Conservation (phyloP, 2,329 filamentous ascomycete genomes). For the Curvularia hawaiiensis region DNA sequence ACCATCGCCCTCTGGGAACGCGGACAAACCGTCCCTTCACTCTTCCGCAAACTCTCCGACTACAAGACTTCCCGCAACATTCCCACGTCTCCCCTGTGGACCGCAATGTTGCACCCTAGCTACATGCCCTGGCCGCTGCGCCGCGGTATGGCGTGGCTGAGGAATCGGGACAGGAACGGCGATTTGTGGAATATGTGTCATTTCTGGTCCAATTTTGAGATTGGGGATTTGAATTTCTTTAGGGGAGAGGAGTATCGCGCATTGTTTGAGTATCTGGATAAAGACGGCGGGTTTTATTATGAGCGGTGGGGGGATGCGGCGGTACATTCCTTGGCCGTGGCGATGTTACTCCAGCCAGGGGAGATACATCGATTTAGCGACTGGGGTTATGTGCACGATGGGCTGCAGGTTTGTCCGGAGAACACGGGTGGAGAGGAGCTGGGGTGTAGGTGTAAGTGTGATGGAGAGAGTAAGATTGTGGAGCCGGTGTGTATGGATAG, state of each 20-base stretch:
- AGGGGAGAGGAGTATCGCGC: conserved; percentile 84
- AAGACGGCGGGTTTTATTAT: conserved; percentile 22
- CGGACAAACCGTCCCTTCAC: conserved; percentile 78
- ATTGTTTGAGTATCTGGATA: conserved; percentile 81
- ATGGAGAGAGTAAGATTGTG: conserved; percentile 1
- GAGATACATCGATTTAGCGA: conserved; percentile 98
- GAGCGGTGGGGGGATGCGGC: conserved; percentile 85
- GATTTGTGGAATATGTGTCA: conserved; percentile 96
- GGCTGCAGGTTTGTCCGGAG: conserved; percentile 22
- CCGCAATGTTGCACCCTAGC: conserved; percentile 19
- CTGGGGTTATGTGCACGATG: conserved; percentile 77
- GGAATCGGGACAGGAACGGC: conserved; percentile 71
- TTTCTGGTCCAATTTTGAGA: conserved; percentile 98
- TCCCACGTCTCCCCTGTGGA: conserved; percentile 20
- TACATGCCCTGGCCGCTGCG: conserved; percentile 26
- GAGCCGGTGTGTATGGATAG: conserved; percentile 14
- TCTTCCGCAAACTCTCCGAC: conserved; percentile 25
- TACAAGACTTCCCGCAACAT: conserved; percentile 16
- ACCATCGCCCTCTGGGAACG: conserved; percentile 95
- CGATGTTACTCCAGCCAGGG: conserved; percentile 81
- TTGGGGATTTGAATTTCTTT: conserved; percentile 90
- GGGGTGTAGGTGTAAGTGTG: conserved; percentile 13
- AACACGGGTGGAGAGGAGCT: not conserved
- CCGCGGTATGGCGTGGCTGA: conserved; percentile 9
- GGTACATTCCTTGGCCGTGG: conserved; percentile 88